Conservation (phyloP, 2,329 filamentous ascomycete genomes). For the Chrysoporthe austroafricana region DNA sequence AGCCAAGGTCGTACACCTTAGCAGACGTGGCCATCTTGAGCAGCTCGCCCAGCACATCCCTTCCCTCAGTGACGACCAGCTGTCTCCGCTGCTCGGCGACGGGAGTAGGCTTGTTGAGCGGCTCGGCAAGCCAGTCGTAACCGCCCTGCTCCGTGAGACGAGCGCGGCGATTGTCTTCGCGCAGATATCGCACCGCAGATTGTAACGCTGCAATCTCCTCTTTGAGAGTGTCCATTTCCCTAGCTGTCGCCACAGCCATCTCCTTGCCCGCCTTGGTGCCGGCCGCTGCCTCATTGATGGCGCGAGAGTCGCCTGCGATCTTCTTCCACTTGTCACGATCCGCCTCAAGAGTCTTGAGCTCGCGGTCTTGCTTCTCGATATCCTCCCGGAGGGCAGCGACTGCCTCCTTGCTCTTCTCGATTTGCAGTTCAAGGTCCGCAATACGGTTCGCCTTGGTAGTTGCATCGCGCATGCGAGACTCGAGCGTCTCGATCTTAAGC, state of each 20-base stretch:
- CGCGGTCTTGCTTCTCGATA: constrained; percentile 69
- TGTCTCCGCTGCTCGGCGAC: constrained; percentile 53
- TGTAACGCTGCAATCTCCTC: constrained; percentile 68
- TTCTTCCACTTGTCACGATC: constrained; percentile 75
- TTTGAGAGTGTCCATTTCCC: constrained; percentile 74
- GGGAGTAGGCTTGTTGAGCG: constrained; percentile 53
- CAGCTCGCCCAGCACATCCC: constrained; percentile 67
- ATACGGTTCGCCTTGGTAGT: constrained; percentile 75
- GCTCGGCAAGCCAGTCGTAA: constrained; percentile 67
- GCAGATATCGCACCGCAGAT: constrained; percentile 68
- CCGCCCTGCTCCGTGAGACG: constrained; percentile 59
- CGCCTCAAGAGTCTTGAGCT: constrained; percentile 65
- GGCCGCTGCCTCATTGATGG: constrained; percentile 54
- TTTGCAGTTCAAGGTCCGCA: constrained; percentile 63
- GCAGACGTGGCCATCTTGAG: constrained; percentile 62
- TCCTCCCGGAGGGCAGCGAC: constrained; percentile 62
- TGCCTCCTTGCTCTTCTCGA: constrained; percentile 56
- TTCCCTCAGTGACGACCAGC: constrained; percentile 63
- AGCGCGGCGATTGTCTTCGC: constrained; percentile 68
- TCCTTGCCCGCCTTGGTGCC: constrained; percentile 62
- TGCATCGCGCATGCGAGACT: constrained; percentile 84
- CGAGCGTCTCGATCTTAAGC: constrained; percentile 92
- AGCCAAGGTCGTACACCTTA: constrained; percentile 62
- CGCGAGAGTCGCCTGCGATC: constrained; percentile 64
- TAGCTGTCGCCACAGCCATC: constrained; percentile 69